Base-by-base conservation (phyloP, 352 stramenopile genomes). In the Phytopythium sindhum region DNA sequence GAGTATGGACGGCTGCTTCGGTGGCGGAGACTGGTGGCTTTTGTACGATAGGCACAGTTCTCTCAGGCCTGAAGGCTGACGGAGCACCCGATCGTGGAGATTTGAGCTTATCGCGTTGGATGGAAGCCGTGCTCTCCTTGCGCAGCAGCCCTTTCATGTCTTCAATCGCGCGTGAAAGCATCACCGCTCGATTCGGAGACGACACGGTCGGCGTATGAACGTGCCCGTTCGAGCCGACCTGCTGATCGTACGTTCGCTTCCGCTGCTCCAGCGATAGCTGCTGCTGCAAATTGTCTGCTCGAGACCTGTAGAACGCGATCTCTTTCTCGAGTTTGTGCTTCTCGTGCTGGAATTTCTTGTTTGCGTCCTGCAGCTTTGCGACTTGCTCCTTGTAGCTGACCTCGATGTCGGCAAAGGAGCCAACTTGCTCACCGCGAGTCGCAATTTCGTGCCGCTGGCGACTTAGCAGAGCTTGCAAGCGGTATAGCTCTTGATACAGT, bases 291-390 rank as follows among this genome's bases (percentile, higher is more conserved):
- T 78, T 58, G 15, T 81, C 73, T 0, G 74, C 67, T 1, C 33
- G 65, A 0, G 73, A 71, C 28, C 66, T 72, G 9, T 89, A 55
- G n/a, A 78, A 74, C 10, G 50, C 56, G 23, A 73, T 58, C 44
- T 88, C 75, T 55, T 90, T 75, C 51, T 86, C 73, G 19, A 82
- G 52, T 37, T 84, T 83, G 12, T 65, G 66, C 28, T 79, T 86
- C 48, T 88, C 81, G 48, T 75, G 62, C 24, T 33, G 39, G 14
- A 57, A 53, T 19, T 58, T 51, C 58, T 84, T 80, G 44, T 65
- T 74, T 21, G 84, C 75, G 39, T 79, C 69, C 61, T 82, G 75
- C 31, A 79, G 24, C 39, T 72, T 78, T 8, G 60, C 42, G 11
- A 86, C 50, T 14, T 84, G 71, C 28, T 74, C 63, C 9, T 77